Percentiles rank a stretch among this genome's conserved stretches.
These are phyloP conservation scores for Metschnikowia kofuensis DNA, from an alignment of 805 yeast species.

Conservation along the genomic window DNA sequence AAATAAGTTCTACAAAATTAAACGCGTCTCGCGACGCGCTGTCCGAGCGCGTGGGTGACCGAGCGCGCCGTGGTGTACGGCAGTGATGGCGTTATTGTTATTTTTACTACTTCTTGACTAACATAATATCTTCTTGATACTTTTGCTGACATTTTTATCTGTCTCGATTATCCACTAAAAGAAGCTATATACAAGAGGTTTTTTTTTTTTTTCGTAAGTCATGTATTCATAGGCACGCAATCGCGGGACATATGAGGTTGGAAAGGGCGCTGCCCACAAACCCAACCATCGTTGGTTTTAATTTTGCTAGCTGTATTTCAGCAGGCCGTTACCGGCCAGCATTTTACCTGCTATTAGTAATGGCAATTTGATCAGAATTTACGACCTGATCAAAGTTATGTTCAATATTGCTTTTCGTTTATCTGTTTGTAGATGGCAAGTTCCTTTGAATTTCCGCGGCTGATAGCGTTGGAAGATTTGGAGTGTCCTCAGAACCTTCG, in stretches of 20 bases:
- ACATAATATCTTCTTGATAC: too few relatives aligned
- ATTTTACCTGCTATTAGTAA: background rate
- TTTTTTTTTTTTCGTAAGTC: background rate
- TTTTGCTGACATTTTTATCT: too few relatives aligned
- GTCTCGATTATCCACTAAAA: too few relatives aligned
- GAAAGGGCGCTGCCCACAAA: background rate
- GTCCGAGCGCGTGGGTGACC: too few relatives aligned
- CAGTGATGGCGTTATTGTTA: too few relatives aligned
- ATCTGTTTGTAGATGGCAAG: background rate
- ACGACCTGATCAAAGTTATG: background rate
- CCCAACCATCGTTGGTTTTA: background rate
- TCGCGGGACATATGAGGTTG: background rate
- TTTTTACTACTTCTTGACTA: too few relatives aligned
- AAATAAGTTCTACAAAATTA: too few relatives aligned
- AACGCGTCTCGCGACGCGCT: too few relatives aligned
- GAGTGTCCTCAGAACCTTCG: background rate
- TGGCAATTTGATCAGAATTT: background rate
- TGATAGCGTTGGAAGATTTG: background rate
- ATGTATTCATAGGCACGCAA: background rate
- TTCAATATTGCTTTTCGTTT: background rate
- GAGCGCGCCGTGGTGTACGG: too few relatives aligned
- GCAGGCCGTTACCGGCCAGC: background rate
- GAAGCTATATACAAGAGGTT: too few relatives aligned
- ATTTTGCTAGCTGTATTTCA: background rate
- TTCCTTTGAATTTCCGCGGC: background rate